A percentile compares a stretch with the other conserved stretches of the same genome.
Conservation (phyloP, 495 filamentous ascomycete genomes). For the Podospora australis region DNA sequence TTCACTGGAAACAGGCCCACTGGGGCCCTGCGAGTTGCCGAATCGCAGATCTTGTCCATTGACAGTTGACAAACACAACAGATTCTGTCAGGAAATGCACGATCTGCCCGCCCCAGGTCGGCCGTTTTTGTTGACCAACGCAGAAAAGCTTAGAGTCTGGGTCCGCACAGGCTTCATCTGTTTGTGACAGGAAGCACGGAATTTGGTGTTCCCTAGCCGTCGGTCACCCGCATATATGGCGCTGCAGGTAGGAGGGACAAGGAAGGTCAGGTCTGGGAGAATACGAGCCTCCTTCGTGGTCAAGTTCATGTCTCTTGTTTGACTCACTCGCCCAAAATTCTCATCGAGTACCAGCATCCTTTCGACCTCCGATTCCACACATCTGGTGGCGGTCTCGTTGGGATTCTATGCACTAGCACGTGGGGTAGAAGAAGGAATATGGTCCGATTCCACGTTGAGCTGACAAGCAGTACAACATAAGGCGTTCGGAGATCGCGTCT, state of each 20-base stretch:
- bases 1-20: not conserved
- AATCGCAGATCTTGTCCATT: not conserved
- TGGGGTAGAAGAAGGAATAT: no score
- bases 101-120: slow-evolving; percentile 5
- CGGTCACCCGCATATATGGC: slow-evolving; percentile 9
- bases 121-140: not conserved
- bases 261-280: not conserved
- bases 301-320: not conserved
- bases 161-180: not conserved
- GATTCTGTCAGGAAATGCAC: slow-evolving; percentile 5
- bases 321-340: no score
- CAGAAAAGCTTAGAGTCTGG: no score
- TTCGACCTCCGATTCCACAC: no score
- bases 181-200: not conserved
- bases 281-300: not conserved
- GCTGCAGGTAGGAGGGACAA: slow-evolving; percentile 9
- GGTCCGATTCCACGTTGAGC: no score
- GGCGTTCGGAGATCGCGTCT: no score
- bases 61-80: not conserved
- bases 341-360: no score
- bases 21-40: not conserved
- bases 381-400: no score
- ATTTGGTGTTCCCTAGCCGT: not conserved
- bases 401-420: no score
- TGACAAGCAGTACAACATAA: no score